Conservation (phyloP, 2,329 filamentous ascomycete species). For the Pseudocercospora fuligena region DNA sequence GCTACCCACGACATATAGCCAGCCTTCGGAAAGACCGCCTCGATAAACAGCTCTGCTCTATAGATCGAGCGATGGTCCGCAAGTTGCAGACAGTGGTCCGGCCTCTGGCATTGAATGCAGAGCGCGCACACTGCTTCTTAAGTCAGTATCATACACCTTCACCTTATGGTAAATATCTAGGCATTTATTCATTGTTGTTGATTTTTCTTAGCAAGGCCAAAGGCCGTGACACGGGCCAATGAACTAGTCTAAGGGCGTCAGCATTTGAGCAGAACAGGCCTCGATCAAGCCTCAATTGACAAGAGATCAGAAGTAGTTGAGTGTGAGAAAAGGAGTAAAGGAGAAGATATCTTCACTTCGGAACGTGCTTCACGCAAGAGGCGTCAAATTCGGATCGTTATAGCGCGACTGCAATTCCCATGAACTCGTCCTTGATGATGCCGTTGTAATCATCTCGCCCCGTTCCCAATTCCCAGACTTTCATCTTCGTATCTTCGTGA, state of each 20-base stretch:
- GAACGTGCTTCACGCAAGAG: not conserved
- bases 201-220: not conserved
- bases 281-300: not conserved
- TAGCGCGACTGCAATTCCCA: not conserved
- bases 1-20: not conserved
- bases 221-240: not conserved
- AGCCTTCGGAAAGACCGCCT: not conserved
- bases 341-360: not conserved
- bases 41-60: not conserved
- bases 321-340: not conserved
- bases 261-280: not conserved
- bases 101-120: not conserved
- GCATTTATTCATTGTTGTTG: not conserved
- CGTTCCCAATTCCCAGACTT: not conserved
- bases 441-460: not conserved
- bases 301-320: not conserved
- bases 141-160: not conserved
- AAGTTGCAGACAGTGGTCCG: not conserved
- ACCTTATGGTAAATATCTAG: not conserved
- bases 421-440: not conserved
- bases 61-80: too few species aligned
- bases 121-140: not conserved
- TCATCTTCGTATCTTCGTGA: conserved; percentile 1
- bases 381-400: not conserved
- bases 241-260: not conserved